Base-by-base conservation (phyloP, 1,139 yeast species). In the Eremothecium cymbalariae region DNA sequence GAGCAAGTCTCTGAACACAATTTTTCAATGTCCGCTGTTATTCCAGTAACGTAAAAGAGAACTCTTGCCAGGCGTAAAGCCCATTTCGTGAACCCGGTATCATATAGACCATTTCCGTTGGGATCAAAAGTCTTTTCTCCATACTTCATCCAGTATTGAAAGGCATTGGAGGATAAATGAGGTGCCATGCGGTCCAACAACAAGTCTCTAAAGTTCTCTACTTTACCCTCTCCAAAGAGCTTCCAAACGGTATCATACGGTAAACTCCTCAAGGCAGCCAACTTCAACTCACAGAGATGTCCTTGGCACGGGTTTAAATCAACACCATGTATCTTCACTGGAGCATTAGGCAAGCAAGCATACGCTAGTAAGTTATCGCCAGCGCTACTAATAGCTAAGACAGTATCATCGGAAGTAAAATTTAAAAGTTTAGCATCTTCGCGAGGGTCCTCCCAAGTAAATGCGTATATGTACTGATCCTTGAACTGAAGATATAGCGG, bases 401-500 rank as follows among this genome's bases (percentile, higher is more conserved):
- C 83, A 1, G 84, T 78, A 50, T 82, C 94, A 20, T 70, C 66
- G 11, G 73, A 60, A 25, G 67, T 64, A 48, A 82, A 65, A 33
- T 75, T 69, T 47, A 82, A 66, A 40, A 82, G 77, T 28, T 68
- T 67, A 44, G 75, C 71, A 59, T 82, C 94, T 59, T 80, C 93
- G 39, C 81, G 69, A 21, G 94, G 94, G 55, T 82, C 94, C 60
- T 82, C 94, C 94, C 94, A 82, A 7, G 93, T 82, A 60, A 82
- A 82, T 3, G 94, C 88, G 53, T 82, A 82, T 40, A 82, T 82
- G 57, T 80, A 82, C 59, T 81, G 86, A 53, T 79, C 69, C 40
- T 71, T 74, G 64, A 82, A 82, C 56, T 81, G 88, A 32, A 70
- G 72, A 52, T 78, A 78, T 49, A 70, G 71, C 8, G 80, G 74